A percentile compares a stretch with the other conserved stretches of the same genome.
phyloP scores from a whole-genome alignment of 768 basidiomycete genomes.

The Panus rudis region DNA sequence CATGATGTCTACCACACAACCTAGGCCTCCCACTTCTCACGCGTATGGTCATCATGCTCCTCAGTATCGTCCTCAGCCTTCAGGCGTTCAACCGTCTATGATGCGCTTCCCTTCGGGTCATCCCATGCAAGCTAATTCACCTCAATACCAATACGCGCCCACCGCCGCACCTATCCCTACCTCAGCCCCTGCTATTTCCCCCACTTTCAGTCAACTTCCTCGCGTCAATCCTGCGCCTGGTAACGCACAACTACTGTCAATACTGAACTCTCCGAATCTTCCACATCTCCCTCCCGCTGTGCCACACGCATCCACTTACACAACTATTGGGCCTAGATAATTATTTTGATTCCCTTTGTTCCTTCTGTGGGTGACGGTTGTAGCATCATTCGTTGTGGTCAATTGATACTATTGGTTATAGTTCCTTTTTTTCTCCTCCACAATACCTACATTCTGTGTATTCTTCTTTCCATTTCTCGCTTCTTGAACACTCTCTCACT shows the following conservation, averaged over 20 bases:
- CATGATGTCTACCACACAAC: conserved; percentile 31
- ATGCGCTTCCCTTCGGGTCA: conserved; percentile 6
- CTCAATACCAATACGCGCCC: conserved; percentile 6
- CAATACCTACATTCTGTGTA: background rate
- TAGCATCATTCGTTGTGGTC: no score
- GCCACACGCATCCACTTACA: conserved; percentile 13
- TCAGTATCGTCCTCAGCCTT: background rate
- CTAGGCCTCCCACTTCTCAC: conserved; percentile 12
- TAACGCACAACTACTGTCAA: conserved; percentile 23
- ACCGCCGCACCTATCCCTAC: conserved; percentile 5
- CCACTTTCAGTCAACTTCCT: conserved; percentile 4
- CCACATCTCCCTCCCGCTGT: conserved; percentile 14
- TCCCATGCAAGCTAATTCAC: no score
- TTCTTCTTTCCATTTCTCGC: background rate
- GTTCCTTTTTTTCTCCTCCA: conserved; percentile 1
- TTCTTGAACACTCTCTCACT: no score
- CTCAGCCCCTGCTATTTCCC: conserved; percentile 8
- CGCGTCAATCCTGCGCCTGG: conserved; percentile 11
- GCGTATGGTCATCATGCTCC: conserved; percentile 3
- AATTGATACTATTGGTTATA: background rate
- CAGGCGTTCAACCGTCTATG: background rate
- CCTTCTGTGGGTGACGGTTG: no score
- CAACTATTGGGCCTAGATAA: conserved; percentile 4
- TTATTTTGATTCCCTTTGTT: background rate
- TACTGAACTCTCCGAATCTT: conserved; percentile 21